Evolutionary conservation across 169 alveolate genomes (phyloP), one percentile per base, ranked within the genome.

Genomic region (Plasmodium vinckei): DNA sequence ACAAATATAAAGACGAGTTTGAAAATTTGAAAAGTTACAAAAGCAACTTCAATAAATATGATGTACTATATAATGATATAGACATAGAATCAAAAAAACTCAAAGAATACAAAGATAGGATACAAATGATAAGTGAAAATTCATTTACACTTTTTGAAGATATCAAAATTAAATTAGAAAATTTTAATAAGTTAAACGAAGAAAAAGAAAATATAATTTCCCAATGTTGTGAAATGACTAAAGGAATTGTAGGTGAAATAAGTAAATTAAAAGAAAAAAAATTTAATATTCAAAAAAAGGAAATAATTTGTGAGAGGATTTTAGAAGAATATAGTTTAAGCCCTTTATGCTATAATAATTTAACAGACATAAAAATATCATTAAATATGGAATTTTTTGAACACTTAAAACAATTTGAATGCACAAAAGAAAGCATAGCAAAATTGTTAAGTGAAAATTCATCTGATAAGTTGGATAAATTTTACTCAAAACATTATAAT

Each of bases 381-480:
- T 60, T 82, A 82, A 68, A 82, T 82, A 82, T 82, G 39, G 75
- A 70, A n/a, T 82, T 82, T 59, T 82, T 82, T 82, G 90, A 82
- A 57, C 44, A 82, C 42, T 56, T 82, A 53, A 82, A 67, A 23
- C 86, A 82, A 25, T 82, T 68, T 82, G 90, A 82, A 60, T 82
- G 68, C 42, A 82, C 73, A 9, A 65, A 69, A 61, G 84, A 82
- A 67, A 82, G 69, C 21, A 82, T 82, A 56, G 67, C 44, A 23
- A 82, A 69, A 70, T 56, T 82, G 49, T 47, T 82, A 82, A 82
- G 68, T 60, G 90, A 82, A n/a, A 57, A 82, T 54, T 67, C 86
- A 67, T 67, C 90, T 2, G 72, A 82, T 9, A 82, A 68, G 13
- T 13, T 82, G 69, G n/a, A 5, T 17, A 65, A 82, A 51, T 68